Base-by-base conservation (phyloP, 345 rosid genomes). In the Moringa oleifera region DNA sequence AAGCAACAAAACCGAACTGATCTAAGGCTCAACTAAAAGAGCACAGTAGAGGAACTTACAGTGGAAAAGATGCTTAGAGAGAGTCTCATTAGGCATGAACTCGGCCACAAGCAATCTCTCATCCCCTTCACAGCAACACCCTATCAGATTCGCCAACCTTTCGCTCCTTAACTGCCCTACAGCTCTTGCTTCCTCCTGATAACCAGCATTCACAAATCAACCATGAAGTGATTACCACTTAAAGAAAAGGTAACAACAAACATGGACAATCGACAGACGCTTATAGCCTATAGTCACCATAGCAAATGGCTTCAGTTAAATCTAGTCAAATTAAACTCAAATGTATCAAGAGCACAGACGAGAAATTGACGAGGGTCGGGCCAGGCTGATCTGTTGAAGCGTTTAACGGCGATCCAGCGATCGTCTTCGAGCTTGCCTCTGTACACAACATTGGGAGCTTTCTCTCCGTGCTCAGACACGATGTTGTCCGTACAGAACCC, bases 401-500 rank as follows among this genome's bases (percentile, higher is more conserved):
- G 90, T 59, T 89, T 89, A 62, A 89, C 73, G 18, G 96, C 96
- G 61, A 89, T 72, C 75, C 75, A 84, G 7, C 81, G 79, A 61
- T 78, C 88, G 33, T 82, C 85, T 22, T 76, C 88, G 16, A 89
- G 81, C 68, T 70, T 84, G 71, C 88, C 96, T 81, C 72, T 80
- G 66, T 86, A 89, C 20, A 89, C 93, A 25, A 89, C 86, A 70
- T 89, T 89, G 21, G 96, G 96, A 69, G 96, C 92, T 63, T 86
- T 89, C 65, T 86, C 92, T 0, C 96, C 96, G 55, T 89, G 96
- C 70, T 89, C 96, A 23, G 96, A 89, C 18, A 89, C 96, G 56
- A 89, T 84, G 73, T 79, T 84, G 69, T 84, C 90, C 1, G 84
- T 59, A 11, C 79, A 67, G 78, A 89, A 89, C 1, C 90, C 88